A percentile compares a stretch with the other conserved stretches of the same genome.
Conservation (phyloP, 768 basidiomycete species). For the Suillus fuscotomentosus region DNA sequence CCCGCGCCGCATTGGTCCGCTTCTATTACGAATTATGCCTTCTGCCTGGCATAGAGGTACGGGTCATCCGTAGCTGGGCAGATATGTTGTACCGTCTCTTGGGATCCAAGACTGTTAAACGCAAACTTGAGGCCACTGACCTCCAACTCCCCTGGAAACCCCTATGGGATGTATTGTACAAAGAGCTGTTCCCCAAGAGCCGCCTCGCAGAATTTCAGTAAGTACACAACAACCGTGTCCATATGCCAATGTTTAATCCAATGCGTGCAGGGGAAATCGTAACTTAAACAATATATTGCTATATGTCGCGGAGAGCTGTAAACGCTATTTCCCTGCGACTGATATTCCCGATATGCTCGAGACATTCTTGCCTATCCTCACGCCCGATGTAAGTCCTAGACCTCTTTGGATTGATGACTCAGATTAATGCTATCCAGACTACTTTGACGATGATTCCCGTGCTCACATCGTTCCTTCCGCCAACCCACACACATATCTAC, state of each 20-base stretch:
- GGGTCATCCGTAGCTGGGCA: slow-evolving; percentile 71
- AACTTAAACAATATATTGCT: slow-evolving; percentile 71
- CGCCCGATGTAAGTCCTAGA: slow-evolving; percentile 56
- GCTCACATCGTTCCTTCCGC: slow-evolving; percentile 75
- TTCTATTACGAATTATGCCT: slow-evolving; percentile 81
- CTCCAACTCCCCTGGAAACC: slow-evolving; percentile 72
- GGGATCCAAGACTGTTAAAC: slow-evolving; percentile 63
- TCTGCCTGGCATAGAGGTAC: slow-evolving; percentile 72
- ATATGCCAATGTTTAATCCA: slow-evolving; percentile 1
- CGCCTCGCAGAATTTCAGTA: slow-evolving; percentile 60
- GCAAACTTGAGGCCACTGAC: slow-evolving; percentile 66
- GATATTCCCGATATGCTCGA: slow-evolving; percentile 73
- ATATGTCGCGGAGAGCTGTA: slow-evolving; percentile 71
- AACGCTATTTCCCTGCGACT: slow-evolving; percentile 60
- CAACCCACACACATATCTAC: slow-evolving; percentile 62
- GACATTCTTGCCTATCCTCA: slow-evolving; percentile 68
- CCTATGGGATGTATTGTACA: slow-evolving; percentile 72
- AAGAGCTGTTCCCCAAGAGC: slow-evolving; percentile 73
- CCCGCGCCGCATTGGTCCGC: slow-evolving; percentile 67
- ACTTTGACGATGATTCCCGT: slow-evolving; percentile 72
- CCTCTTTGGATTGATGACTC: not conserved
- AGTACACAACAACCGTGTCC: not conserved
- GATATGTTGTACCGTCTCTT: slow-evolving; percentile 76
- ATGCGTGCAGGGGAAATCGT: slow-evolving; percentile 36
- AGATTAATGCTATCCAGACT: slow-evolving; percentile 41